Conservation (phyloP, 768 basidiomycete species). For the Hirschioporus abietinus region DNA sequence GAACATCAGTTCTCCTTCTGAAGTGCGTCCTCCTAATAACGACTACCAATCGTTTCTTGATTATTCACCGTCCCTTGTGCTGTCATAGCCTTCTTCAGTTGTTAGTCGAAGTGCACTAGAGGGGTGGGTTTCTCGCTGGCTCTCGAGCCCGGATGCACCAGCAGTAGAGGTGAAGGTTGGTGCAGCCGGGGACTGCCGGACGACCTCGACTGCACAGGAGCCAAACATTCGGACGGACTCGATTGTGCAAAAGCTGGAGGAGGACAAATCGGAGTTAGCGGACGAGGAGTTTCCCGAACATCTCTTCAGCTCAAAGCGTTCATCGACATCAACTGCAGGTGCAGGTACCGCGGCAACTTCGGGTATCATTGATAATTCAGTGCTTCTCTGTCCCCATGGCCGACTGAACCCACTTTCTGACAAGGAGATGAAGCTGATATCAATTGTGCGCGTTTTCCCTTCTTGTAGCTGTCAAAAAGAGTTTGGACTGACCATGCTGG, state of each 20-base stretch:
- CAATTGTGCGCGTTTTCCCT: conserved; percentile 33
- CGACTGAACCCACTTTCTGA: conserved; percentile 56
- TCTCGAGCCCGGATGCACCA: conserved; percentile 5
- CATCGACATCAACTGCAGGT: neutral
- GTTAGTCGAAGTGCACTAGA: conserved; percentile 57
- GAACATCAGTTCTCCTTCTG: conserved; percentile 41
- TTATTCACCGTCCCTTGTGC: neutral
- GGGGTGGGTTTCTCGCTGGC: conserved; percentile 47
- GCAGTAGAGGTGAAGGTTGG: neutral
- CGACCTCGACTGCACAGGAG: neutral
- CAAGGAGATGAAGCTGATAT: conserved; percentile 63
- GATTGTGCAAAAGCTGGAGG: neutral
- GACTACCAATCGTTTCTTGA: no score
- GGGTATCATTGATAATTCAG: conserved; percentile 23
- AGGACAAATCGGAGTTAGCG: neutral
- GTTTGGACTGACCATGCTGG: conserved; percentile 4
- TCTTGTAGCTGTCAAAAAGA: neutral
- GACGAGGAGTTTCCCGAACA: neutral
- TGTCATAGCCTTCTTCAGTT: conserved; percentile 48
- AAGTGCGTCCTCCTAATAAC: conserved; percentile 33
- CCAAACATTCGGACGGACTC: neutral
- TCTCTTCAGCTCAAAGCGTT: neutral
- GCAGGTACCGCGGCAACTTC: neutral
- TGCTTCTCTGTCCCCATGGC: conserved; percentile 60
- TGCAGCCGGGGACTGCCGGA: neutral